Evolutionary conservation across 805 yeast genomes (phyloP).

Genomic region (Metschnikowia gelsemii): DNA sequence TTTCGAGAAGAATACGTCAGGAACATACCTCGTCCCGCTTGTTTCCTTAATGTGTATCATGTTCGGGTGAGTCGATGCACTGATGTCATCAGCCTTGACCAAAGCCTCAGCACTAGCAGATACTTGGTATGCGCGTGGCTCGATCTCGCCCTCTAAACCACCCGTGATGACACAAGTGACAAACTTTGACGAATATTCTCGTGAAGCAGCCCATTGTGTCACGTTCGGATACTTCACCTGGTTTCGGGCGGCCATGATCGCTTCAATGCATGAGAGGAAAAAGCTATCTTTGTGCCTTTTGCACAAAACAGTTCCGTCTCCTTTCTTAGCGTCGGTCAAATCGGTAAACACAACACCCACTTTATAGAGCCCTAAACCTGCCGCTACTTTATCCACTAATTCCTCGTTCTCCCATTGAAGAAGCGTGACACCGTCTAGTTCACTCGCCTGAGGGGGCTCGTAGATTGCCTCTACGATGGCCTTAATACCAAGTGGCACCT

Average conservation of each 20-base stretch:
- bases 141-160: slow-evolving; percentile 84
- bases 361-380: slow-evolving; percentile 58
- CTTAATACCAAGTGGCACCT: slow-evolving; percentile 89
- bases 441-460: slow-evolving; percentile 89
- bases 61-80: slow-evolving; percentile 88
- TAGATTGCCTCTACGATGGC: slow-evolving; percentile 92
- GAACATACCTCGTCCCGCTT: slow-evolving; percentile 78
- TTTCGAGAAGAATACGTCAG: slow-evolving; percentile 84
- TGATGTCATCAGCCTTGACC: slow-evolving; percentile 79
- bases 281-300: slow-evolving; percentile 91
- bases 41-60: slow-evolving; percentile 78
- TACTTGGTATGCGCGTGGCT: slow-evolving; percentile 86
- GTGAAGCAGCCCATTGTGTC: slow-evolving; percentile 61
- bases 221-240: slow-evolving; percentile 65
- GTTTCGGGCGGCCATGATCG: slow-evolving; percentile 75
- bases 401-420: slow-evolving; percentile 55
- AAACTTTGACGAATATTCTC: slow-evolving; percentile 79
- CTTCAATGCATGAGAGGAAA: slow-evolving; percentile 85
- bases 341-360: slow-evolving; percentile 91
- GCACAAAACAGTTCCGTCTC: slow-evolving; percentile 86
- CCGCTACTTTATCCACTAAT: slow-evolving; percentile 53
- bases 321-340: slow-evolving; percentile 79
- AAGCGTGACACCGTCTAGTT: slow-evolving; percentile 76
- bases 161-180: slow-evolving; percentile 94
- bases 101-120: slow-evolving; percentile 84